Conservation (phyloP, 2,329 filamentous ascomycete genomes). For the Colletotrichum incanum region DNA sequence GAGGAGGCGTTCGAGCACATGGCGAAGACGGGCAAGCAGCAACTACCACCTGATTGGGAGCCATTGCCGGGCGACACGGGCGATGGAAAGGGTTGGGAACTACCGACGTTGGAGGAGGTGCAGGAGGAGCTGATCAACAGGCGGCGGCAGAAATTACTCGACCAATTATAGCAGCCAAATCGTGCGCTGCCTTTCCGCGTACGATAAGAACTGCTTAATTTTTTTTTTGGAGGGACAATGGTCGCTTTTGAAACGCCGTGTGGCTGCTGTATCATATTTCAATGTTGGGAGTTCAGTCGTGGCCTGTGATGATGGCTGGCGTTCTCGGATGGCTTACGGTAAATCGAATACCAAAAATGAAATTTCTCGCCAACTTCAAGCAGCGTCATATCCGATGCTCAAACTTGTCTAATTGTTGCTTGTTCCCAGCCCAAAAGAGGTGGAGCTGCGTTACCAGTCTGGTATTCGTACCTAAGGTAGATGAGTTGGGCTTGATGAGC, state of each 20-base stretch:
- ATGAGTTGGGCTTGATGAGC: not conserved
- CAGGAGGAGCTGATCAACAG: conserved; percentile 93
- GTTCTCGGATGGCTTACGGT: conserved; percentile 29
- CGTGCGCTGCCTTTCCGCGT: conserved; percentile 1
- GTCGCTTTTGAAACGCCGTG: not conserved
- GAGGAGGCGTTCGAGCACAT: conserved; percentile 82
- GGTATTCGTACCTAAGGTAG: not conserved
- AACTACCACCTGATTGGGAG: conserved; percentile 82
- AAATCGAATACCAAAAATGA: conserved; percentile 40
- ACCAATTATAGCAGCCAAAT: conserved; percentile 73
- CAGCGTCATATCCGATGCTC: not conserved
- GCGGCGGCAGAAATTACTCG: conserved; percentile 85
- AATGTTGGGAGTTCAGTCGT: conserved; percentile 26
- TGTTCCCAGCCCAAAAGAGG: not conserved
- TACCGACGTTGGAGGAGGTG: conserved; percentile 93
- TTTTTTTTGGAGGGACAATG: not conserved
- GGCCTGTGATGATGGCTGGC: conserved; percentile 35
- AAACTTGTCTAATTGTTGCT: not conserved
- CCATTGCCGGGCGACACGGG: conserved; percentile 88
- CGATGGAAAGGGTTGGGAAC: conserved; percentile 84
- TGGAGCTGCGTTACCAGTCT: not conserved
- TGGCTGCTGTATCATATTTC: conserved; percentile 35
- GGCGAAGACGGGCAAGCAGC: conserved; percentile 68
- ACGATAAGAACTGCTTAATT: conserved; percentile 14
- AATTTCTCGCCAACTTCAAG: not conserved